Percentiles rank a stretch among this genome's conserved stretches.
These are phyloP conservation scores for Vaccinium myrtillus DNA, from an alignment of 148 eudicot species.

Conservation along the genomic window DNA sequence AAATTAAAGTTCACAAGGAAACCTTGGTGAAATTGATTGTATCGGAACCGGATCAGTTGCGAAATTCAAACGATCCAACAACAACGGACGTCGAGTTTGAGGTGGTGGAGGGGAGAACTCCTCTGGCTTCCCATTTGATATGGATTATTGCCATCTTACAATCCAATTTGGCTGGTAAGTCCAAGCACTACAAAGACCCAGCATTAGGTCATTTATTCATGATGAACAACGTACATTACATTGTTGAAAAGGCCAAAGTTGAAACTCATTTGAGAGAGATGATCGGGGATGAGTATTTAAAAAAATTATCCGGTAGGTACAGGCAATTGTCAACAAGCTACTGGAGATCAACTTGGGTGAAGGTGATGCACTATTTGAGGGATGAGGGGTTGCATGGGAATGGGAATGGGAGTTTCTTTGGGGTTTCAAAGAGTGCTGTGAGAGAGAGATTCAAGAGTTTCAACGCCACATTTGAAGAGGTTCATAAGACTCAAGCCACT, in stretches of 20 bases:
- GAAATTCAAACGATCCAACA: slow-evolving; percentile 48
- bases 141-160: slow-evolving; percentile 71
- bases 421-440: slow-evolving; percentile 65
- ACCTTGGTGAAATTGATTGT: slow-evolving; percentile 71
- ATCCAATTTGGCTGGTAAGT: slow-evolving; percentile 63
- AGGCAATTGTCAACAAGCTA: slow-evolving; percentile 61
- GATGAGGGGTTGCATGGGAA: slow-evolving; percentile 68
- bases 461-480: slow-evolving; percentile 78
- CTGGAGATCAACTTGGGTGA: slow-evolving; percentile 62
- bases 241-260: slow-evolving; percentile 68
- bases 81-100: slow-evolving; percentile 50
- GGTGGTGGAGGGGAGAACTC: slow-evolving; percentile 54
- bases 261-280: slow-evolving; percentile 63
- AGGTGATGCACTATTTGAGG: slow-evolving; percentile 67
- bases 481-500: slow-evolving; percentile 64
- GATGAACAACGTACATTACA: slow-evolving; percentile 87
- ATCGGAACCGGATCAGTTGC: slow-evolving; percentile 56
- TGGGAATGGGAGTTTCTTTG: slow-evolving; percentile 56
- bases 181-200: slow-evolving; percentile 56
- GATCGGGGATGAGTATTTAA: slow-evolving; percentile 72
- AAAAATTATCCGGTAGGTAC: slow-evolving; percentile 52
- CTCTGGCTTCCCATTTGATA: slow-evolving; percentile 74
- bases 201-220: slow-evolving; percentile 69
- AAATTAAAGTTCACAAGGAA: slow-evolving; percentile 75
- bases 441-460: slow-evolving; percentile 82